phyloP scores from a whole-genome alignment of 352 stramenopile genomes.

The Detonula confervacea region DNA sequence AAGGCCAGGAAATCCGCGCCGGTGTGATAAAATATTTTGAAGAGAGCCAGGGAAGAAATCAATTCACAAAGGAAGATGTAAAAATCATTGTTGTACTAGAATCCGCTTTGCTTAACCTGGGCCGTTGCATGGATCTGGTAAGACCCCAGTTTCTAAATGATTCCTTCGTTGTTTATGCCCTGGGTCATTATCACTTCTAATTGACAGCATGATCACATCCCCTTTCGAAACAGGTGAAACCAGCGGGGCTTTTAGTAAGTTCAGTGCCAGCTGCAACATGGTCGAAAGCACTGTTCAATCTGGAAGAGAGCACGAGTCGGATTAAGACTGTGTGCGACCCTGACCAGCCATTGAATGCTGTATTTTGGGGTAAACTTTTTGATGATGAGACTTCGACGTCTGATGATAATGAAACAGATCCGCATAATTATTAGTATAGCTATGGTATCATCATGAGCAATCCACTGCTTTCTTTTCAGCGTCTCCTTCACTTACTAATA shows the following conservation, averaged over 20 bases:
- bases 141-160: no score
- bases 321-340: conserved; percentile 73
- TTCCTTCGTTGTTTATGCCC: no score
- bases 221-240: no score
- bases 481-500: no score
- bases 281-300: conserved; percentile 57
- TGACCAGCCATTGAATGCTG: conserved; percentile 62
- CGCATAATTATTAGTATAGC: no score
- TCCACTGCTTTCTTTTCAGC: no score
- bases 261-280: conserved; percentile 60
- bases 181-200: no score
- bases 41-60: conserved; percentile 44
- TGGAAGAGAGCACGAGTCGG: conserved; percentile 68
- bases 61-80: conserved; percentile 52
- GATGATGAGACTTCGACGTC: not conserved
- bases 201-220: no score
- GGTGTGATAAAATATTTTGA: conserved; percentile 47
- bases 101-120: conserved; percentile 69
- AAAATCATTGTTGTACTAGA: conserved; percentile 73
- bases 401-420: conserved; percentile 9
- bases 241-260: conserved; percentile 62
- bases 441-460: no score
- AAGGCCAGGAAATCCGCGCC: conserved; percentile 36
- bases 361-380: conserved; percentile 63
- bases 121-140: conserved; percentile 75